phyloP scores from a whole-genome alignment of 164 flowering plant genomes.

The Kalanchoe fedtschenkoi region DNA sequence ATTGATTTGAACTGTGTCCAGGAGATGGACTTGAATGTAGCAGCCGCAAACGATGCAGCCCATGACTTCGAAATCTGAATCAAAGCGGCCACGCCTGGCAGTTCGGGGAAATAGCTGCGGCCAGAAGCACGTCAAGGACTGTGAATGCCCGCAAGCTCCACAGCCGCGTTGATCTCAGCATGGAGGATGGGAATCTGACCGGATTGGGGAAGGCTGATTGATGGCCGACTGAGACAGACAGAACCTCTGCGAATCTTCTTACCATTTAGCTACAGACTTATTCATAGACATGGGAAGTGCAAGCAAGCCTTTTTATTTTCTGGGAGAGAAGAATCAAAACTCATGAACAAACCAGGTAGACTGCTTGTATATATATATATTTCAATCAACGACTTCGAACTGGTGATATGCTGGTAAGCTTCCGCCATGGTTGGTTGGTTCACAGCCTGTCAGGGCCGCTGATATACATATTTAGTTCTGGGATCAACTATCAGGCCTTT shows the following conservation, averaged over 20 bases:
- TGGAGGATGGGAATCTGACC: conserved; percentile 56
- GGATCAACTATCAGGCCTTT: conserved; percentile 93
- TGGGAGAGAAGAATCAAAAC: too few relatives aligned
- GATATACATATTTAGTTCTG: conserved; percentile 83
- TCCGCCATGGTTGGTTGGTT: too few relatives aligned
- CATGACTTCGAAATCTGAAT: conserved; percentile 16
- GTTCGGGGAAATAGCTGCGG: conserved; percentile 42
- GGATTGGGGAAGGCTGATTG: conserved; percentile 95
- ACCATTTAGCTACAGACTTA: conserved; percentile 7
- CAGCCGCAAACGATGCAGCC: conserved; percentile 20
- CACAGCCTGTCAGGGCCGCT: conserved; percentile 40
- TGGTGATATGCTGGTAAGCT: too few relatives aligned
- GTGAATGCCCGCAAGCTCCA: conserved; percentile 17
- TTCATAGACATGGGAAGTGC: neutral
- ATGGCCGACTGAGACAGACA: conserved; percentile 69
- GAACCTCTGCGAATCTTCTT: conserved; percentile 25
- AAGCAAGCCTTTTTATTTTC: too few relatives aligned
- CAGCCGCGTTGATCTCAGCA: too few relatives aligned
- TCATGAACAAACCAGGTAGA: too few relatives aligned
- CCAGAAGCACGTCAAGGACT: conserved; percentile 37
- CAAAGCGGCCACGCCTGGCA: conserved; percentile 56
- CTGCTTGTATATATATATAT: too few relatives aligned
- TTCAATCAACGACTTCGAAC: too few relatives aligned
- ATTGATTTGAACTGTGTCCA: conserved; percentile 25
- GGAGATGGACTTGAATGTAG: conserved; percentile 26